A percentile compares a stretch with the other conserved stretches of the same genome.
These are phyloP conservation scores for Camelina hispida DNA, from an alignment of 345 rosid genomes.

Conservation along the genomic window DNA sequence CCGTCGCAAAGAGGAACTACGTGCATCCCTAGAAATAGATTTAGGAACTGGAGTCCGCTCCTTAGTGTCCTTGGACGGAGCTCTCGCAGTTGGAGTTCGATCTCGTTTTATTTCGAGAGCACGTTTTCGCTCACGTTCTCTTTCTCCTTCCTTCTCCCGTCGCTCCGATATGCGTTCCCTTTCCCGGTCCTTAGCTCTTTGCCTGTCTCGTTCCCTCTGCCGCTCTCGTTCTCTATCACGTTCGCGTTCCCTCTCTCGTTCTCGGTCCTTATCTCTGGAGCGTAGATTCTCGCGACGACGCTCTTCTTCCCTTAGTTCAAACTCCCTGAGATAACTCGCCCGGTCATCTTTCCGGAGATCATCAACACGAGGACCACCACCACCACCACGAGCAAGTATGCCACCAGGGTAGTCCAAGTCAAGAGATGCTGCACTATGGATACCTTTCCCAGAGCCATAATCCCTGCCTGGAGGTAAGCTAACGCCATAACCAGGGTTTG, in stretches of 20 bases:
- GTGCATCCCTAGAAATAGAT: conserved; percentile 71
- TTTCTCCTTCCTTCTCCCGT: conserved; percentile 75
- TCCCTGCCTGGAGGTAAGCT: conserved; percentile 99
- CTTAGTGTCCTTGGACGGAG: conserved; percentile 42
- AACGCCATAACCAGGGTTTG: conserved; percentile 97
- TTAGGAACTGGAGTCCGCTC: conserved; percentile 60
- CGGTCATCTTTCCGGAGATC: conserved; percentile 79
- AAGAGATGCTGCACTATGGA: conserved; percentile 64
- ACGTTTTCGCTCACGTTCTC: conserved; percentile 77
- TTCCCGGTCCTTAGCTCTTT: conserved; percentile 61
- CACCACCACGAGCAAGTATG: conserved; percentile 55
- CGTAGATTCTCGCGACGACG: conserved; percentile 77
- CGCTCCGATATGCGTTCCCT: conserved; percentile 70
- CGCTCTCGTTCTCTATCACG: conserved; percentile 60
- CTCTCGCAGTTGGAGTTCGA: conserved; percentile 43
- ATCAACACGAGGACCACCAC: conserved; percentile 64
- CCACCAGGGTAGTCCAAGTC: conserved; percentile 72
- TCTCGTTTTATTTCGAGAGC: conserved; percentile 67
- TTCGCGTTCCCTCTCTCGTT: conserved; percentile 54
- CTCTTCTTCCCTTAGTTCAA: conserved; percentile 93
- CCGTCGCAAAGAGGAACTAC: conserved; percentile 74
- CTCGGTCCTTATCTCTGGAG: conserved; percentile 79
- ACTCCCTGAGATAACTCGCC: conserved; percentile 92
- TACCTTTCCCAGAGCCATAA: conserved; percentile 87
- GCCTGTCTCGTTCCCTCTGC: conserved; percentile 46